Percentiles rank a stretch among this genome's conserved stretches.
Evolutionary conservation across 1,284 basidiomycete species (phyloP).

Genomic region (Farysia itapuensis): DNA sequence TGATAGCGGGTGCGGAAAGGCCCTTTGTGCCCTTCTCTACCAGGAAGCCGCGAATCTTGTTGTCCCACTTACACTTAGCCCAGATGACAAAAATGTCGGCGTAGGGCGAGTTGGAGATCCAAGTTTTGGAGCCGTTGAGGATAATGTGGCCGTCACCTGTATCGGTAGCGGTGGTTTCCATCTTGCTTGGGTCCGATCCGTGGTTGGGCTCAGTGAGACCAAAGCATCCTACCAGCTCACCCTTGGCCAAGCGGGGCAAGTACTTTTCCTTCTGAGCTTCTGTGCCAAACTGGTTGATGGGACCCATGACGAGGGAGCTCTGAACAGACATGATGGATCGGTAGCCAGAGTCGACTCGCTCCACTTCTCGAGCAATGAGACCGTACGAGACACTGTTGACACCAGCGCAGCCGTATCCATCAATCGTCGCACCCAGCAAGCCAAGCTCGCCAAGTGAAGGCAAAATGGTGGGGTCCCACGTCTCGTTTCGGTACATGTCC

Average conservation of each 20-base stretch:
- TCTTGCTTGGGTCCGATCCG: constrained; percentile 87
- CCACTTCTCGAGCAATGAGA: constrained; percentile 87
- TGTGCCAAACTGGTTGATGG: constrained; percentile 84
- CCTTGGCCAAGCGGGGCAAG: constrained; percentile 80
- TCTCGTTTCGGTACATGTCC: constrained; percentile 83
- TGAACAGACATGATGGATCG: constrained; percentile 95
- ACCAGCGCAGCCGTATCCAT: constrained; percentile 94
- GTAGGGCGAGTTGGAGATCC: constrained; percentile 75
- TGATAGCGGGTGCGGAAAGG: constrained; percentile 82
- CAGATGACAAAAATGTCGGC: constrained; percentile 87
- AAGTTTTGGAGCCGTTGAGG: constrained; percentile 89
- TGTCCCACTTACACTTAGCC: constrained; percentile 93
- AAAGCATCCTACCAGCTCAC: constrained; percentile 88
- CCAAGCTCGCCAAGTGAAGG: constrained; percentile 92
- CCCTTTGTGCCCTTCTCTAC: constrained; percentile 87
- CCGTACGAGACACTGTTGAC: constrained; percentile 88
- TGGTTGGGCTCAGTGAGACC: constrained; percentile 95
- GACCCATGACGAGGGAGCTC: constrained; percentile 96
- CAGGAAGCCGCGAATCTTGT: constrained; percentile 86
- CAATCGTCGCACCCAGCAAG: constrained; percentile 84
- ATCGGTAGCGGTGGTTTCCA: constrained; percentile 90
- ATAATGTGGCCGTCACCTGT: constrained; percentile 76
- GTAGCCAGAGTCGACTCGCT: constrained; percentile 92
- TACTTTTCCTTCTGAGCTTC: constrained; percentile 89
- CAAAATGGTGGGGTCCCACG: constrained; percentile 75